These are phyloP conservation scores for Ceratobasidium theobromae DNA, from an alignment of 1,284 basidiomycete genomes.

Conservation along the genomic window DNA sequence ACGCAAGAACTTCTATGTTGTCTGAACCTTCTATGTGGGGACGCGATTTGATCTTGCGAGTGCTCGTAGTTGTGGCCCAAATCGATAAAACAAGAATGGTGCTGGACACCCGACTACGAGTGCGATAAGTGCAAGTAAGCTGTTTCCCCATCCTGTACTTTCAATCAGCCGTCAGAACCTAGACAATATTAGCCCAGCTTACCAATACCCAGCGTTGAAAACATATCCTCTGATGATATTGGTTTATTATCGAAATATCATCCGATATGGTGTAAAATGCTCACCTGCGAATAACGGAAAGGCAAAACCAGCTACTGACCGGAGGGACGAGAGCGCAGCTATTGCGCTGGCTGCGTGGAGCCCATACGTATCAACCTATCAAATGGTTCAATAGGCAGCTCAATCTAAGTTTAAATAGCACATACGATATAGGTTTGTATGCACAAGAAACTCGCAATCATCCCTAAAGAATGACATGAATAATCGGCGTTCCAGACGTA, in stretches of 20 bases:
- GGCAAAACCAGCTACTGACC: conserved; percentile 32
- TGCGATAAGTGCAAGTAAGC: conserved; percentile 30
- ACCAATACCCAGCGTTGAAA: background rate
- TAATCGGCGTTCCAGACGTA: background rate
- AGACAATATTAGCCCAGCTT: background rate
- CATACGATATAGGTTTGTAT: conserved; percentile 34
- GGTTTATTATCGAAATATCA: background rate
- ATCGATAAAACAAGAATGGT: conserved; percentile 30
- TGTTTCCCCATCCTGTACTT: conserved; percentile 33
- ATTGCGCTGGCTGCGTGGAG: conserved; percentile 33
- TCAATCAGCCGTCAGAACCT: conserved; percentile 17
- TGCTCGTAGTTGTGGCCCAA: conserved; percentile 23
- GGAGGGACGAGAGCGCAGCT: conserved; percentile 29
- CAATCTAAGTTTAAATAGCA: background rate
- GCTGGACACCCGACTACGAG: conserved; percentile 26
- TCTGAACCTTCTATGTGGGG: background rate
- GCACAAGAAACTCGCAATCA: conserved; percentile 32
- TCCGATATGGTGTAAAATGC: background rate
- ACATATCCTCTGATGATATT: background rate
- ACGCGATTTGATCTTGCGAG: conserved; percentile 9
- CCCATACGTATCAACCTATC: conserved; percentile 30
- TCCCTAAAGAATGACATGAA: conserved; percentile 1
- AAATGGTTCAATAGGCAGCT: background rate
- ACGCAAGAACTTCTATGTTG: too few species aligned
- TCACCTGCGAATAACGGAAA: conserved; percentile 33